These are phyloP conservation scores for Carpinus fangiana DNA, from an alignment of 306 rosid genomes.

Conservation along the genomic window DNA sequence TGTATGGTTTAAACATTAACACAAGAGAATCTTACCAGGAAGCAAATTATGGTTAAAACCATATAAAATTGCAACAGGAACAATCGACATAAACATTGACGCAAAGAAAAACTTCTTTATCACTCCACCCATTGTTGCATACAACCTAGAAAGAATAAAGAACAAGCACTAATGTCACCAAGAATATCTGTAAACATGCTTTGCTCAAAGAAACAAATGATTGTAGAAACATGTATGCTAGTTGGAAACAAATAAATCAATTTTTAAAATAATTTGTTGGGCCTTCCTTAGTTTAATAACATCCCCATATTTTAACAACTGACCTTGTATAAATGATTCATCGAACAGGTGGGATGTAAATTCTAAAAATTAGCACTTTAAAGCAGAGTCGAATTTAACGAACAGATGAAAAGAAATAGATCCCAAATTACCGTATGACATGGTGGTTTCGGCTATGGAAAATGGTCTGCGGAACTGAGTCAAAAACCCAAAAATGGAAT, in stretches of 20 bases:
- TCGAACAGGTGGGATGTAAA: neutral
- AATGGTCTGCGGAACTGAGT: no score
- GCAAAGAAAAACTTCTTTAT: constrained; percentile 66
- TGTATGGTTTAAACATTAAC: neutral
- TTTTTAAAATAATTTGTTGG: neutral
- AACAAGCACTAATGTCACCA: neutral
- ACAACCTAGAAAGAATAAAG: constrained; percentile 31
- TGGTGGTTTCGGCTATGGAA: no score
- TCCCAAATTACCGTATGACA: no score
- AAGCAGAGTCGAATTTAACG: no score
- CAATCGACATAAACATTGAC: constrained; percentile 73
- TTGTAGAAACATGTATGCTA: no score
- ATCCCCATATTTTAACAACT: neutral
- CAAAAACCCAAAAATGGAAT: no score
- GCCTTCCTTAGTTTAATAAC: neutral
- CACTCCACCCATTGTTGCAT: constrained; percentile 54
- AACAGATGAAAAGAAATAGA: no score
- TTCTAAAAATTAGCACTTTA: neutral
- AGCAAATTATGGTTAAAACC: constrained; percentile 68
- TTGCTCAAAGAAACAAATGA: neutral
- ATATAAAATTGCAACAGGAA: constrained; percentile 68
- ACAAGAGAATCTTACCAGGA: constrained; percentile 58
- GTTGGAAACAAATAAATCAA: neutral
- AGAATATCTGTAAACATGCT: neutral
- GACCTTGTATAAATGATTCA: neutral